Evolutionary conservation across 345 rosid species (phyloP).

Genomic region (Citrus mangshanensis): DNA sequence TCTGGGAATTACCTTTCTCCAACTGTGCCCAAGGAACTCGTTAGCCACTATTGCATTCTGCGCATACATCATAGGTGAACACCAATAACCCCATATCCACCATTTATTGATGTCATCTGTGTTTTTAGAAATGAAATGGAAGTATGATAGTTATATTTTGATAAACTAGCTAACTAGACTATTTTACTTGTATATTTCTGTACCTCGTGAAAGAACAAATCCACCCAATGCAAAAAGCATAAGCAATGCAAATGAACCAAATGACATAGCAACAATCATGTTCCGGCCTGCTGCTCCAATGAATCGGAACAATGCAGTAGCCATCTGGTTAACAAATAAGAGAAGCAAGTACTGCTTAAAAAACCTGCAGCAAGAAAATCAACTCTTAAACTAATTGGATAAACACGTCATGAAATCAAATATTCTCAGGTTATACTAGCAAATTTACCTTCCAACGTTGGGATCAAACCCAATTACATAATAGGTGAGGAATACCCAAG

Average conservation of each 20-base stretch:
- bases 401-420: not conserved
- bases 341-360: conserved; percentile 65
- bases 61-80: conserved; percentile 34
- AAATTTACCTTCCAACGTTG: conserved; percentile 53
- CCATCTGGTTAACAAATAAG: conserved; percentile 51
- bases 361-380: conserved; percentile 40
- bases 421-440: too few relatives aligned
- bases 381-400: not conserved
- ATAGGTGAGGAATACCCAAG: conserved; percentile 63
- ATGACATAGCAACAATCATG: conserved; percentile 61
- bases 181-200: not conserved
- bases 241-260: conserved; percentile 60
- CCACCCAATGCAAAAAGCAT: conserved; percentile 61
- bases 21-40: conserved; percentile 25
- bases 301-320: conserved; percentile 59
- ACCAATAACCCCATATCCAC: conserved; percentile 51
- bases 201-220: conserved; percentile 59
- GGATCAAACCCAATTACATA: conserved; percentile 81
- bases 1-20: conserved; percentile 14
- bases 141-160: not conserved
- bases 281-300: conserved; percentile 61
- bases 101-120: conserved; percentile 73
- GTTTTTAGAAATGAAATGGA: not conserved
- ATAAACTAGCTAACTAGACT: not conserved
- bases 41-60: conserved; percentile 30